Percentiles rank a stretch among this genome's conserved stretches.
Conservation (phyloP, 495 filamentous ascomycete species). For the Cryomyces minteri region DNA sequence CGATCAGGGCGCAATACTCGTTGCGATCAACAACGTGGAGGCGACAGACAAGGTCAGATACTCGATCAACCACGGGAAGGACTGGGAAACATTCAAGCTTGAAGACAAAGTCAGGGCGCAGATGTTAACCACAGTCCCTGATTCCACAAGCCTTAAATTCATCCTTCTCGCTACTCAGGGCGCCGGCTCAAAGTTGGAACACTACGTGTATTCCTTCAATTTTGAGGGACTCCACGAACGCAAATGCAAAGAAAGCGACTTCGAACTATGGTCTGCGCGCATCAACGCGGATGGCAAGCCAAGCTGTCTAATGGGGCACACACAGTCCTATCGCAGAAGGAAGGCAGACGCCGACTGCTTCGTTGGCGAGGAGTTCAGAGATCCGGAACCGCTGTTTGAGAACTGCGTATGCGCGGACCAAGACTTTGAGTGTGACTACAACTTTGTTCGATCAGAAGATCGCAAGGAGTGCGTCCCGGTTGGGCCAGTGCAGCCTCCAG, state of each 20-base stretch:
- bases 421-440: constrained; percentile 93
- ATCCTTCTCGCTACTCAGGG: constrained; percentile 38
- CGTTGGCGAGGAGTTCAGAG: constrained; percentile 67
- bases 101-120: constrained; percentile 40
- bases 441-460: constrained; percentile 51
- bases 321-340: constrained; percentile 61
- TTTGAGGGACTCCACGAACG: constrained; percentile 65
- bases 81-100: constrained; percentile 51
- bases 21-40: constrained; percentile 53
- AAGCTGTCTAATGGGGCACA: constrained; percentile 88
- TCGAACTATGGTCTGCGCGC: constrained; percentile 75
- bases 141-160: constrained; percentile 84
- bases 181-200: constrained; percentile 26
- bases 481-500: constrained; percentile 28
- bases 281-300: constrained; percentile 61
- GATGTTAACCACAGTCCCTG: constrained; percentile 66
- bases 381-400: constrained; percentile 41
- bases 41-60: constrained; percentile 50
- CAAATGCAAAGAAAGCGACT: constrained; percentile 63
- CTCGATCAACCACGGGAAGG: constrained; percentile 72
- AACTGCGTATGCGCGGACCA: constrained; percentile 59
- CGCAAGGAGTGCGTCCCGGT: constrained; percentile 44
- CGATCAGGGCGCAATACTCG: constrained; percentile 70
- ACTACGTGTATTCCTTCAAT: constrained; percentile 53
- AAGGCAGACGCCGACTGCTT: constrained; percentile 81